phyloP scores from a whole-genome alignment of 257 asterid genomes.

The Plantago major region DNA sequence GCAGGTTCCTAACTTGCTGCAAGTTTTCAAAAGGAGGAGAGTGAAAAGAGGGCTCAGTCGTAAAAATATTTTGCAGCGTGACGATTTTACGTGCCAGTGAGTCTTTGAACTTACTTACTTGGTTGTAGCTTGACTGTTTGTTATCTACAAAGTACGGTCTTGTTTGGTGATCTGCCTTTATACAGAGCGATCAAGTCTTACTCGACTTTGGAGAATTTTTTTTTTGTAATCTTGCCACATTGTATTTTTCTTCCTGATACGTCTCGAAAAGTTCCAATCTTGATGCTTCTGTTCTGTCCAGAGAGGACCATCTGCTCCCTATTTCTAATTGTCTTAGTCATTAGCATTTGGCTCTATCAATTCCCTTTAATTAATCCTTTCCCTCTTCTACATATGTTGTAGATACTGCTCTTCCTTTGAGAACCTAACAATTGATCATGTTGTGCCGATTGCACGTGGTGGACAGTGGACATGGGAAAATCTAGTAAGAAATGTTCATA shows the following conservation, averaged over 20 bases:
- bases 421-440: constrained; percentile 81
- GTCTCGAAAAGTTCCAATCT: neutral
- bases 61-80: constrained; percentile 72
- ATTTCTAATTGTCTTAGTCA: too few relatives aligned
- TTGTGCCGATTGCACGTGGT: constrained; percentile 75
- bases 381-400: too few relatives aligned
- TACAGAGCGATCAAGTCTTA: neutral
- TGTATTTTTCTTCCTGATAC: neutral
- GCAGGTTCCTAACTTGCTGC: constrained; percentile 83
- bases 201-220: neutral
- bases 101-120: constrained; percentile 28
- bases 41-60: constrained; percentile 71
- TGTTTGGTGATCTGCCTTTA: neutral
- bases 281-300: too few relatives aligned
- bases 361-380: too few relatives aligned
- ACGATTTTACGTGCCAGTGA: constrained; percentile 86
- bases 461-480: constrained; percentile 98
- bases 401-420: constrained; percentile 77
- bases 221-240: neutral
- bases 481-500: constrained; percentile 45
- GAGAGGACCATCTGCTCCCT: too few relatives aligned
- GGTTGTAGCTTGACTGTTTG: constrained; percentile 2
- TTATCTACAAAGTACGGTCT: neutral
- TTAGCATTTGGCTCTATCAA: too few relatives aligned
- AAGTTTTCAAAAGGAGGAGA: constrained; percentile 78